These are phyloP conservation scores for Tulasnella sp. DNA, from an alignment of 768 basidiomycete species.

Conservation along the genomic window DNA sequence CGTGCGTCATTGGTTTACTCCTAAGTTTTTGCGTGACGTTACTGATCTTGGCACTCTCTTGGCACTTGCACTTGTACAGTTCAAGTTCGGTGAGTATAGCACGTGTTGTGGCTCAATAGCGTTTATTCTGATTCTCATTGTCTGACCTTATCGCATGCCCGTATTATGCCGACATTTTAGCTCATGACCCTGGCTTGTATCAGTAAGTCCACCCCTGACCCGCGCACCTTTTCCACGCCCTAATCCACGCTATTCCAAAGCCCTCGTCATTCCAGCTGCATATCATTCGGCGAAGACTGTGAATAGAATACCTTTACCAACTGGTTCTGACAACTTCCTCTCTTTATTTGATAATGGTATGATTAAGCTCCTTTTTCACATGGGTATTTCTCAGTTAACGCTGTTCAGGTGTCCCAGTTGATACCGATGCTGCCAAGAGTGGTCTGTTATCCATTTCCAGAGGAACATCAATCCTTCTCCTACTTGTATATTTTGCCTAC, in stretches of 20 bases:
- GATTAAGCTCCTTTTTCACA: no score
- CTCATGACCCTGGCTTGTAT: constrained; percentile 80
- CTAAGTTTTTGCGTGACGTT: constrained; percentile 3
- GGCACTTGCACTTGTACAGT: no score
- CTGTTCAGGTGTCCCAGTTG: no score
- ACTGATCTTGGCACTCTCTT: constrained; percentile 7
- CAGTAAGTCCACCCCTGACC: constrained; percentile 38
- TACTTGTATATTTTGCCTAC: constrained; percentile 15
- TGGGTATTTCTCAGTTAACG: no score
- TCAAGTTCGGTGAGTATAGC: constrained; percentile 29
- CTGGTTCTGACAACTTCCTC: no score
- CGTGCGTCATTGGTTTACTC: constrained; percentile 35
- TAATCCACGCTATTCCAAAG: constrained; percentile 24
- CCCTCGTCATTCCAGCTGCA: constrained; percentile 83
- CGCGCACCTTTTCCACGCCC: not conserved
- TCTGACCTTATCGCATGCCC: constrained; percentile 3
- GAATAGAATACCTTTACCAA: constrained; percentile 7
- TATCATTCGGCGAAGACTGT: constrained; percentile 34
- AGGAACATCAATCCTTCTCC: constrained; percentile 16
- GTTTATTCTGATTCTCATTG: constrained; percentile 13
- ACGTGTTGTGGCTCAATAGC: no score
- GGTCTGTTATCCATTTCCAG: constrained; percentile 15
- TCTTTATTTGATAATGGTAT: no score
- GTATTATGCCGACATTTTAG: constrained; percentile 26
- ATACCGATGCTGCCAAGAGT: not conserved